These are phyloP conservation scores for Wickerhamiella sergipiensis DNA, from an alignment of 805 yeast genomes.

Conservation along the genomic window DNA sequence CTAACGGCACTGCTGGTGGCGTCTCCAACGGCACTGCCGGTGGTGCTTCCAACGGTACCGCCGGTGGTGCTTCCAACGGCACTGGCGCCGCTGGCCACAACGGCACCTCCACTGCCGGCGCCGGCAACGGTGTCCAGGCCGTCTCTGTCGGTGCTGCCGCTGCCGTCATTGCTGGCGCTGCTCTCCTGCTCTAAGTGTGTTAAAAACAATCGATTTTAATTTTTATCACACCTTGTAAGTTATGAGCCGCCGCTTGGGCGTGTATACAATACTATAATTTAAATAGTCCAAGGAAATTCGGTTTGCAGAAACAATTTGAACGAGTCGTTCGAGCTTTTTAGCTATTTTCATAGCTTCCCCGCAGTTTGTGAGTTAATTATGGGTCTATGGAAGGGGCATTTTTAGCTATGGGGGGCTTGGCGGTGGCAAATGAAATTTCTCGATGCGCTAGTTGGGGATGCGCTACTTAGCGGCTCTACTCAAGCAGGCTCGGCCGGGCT, in stretches of 20 bases:
- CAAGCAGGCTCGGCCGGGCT: too few relatives aligned
- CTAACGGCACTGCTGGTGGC: slow-evolving; percentile 4
- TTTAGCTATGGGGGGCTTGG: too few relatives aligned
- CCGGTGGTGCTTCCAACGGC: slow-evolving; percentile 3
- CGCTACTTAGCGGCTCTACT: too few relatives aligned
- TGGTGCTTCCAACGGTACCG: slow-evolving; percentile 2
- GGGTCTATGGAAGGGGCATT: too few relatives aligned
- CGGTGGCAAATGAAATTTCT: too few relatives aligned
- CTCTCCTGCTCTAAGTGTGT: slow-evolving; percentile 10
- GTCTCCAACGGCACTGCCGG: slow-evolving; percentile 4
- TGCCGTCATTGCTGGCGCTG: slow-evolving; percentile 16
- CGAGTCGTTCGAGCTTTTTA: too few relatives aligned
- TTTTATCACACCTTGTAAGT: neutral
- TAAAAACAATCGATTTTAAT: neutral
- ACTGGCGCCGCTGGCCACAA: neutral
- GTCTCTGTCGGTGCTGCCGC: slow-evolving; percentile 13
- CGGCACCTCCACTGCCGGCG: neutral
- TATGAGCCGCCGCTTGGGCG: neutral
- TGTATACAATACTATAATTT: neutral
- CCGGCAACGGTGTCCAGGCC: slow-evolving; percentile 2
- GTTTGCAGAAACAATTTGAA: too few relatives aligned
- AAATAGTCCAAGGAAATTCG: neutral
- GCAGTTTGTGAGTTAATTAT: too few relatives aligned
- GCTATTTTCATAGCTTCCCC: too few relatives aligned
- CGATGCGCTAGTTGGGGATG: too few relatives aligned